Base-by-base conservation (phyloP, 2,329 filamentous ascomycete genomes). In the Curvularia spicifera region DNA sequence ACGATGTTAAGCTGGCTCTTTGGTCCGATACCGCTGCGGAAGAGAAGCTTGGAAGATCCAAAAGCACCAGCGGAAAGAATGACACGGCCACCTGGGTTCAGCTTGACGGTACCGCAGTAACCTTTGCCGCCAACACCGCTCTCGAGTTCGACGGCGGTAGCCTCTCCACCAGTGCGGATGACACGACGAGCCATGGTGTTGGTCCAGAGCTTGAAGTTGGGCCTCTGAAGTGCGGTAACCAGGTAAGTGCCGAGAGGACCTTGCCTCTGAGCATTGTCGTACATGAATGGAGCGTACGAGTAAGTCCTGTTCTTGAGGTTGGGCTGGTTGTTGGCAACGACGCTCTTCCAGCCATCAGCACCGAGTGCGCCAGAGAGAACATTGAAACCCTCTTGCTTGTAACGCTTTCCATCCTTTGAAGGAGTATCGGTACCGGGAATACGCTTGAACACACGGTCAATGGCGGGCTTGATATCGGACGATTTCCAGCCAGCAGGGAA, bases 191-290 rank as follows among this genome's bases (percentile, higher is more conserved):
- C 88, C 44, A 84, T 82, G 3, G 88, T 89, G 70, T 88, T 86
- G 20, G 84, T 84, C 81, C 85, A 86, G 47, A 92, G 78, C 52
- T 85, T 82, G 77, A 92, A 91, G 78, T 91, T 90, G 39, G 79
- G 76, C 58, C 86, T 82, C 42, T 79, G 78, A 47, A 81, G 80
- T 1, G 88, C 87, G 18, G 82, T 81, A 4, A 88, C 85, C 1
- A 92, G 84, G 69, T 92, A 92, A 0, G 89, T 90, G 8, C 86
- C 86, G 71, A 91, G 80, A 12, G 89, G 89, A 0, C 90, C 89
- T 44, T 86, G 86, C 59, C 89, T 82, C 73, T 90, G 86, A 51
- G 87, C 88, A 45, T 87, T 78, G 5, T 80, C 78, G 71, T 87
- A 90, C 86, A 91, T 89, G 79, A 86, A 90, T 26, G 86, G 83